These are phyloP conservation scores for Antarctomyces pellizariae DNA, from an alignment of 495 filamentous ascomycete species.

Conservation along the genomic window DNA sequence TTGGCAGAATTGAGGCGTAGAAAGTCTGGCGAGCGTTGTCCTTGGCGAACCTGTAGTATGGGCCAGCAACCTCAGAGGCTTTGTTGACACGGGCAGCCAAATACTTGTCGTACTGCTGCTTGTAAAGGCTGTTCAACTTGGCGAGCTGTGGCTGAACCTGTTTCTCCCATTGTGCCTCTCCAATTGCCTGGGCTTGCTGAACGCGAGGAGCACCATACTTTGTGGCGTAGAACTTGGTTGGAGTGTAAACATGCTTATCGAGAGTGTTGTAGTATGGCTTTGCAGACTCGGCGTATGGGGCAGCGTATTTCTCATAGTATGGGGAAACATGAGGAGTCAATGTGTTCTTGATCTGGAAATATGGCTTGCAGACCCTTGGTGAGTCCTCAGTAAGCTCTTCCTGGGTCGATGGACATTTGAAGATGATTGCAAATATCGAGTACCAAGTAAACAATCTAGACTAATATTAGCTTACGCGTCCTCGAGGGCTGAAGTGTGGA, in stretches of 20 bases:
- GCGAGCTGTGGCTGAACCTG: constrained; percentile 50
- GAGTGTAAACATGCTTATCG: constrained; percentile 42
- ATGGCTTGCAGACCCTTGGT: constrained; percentile 65
- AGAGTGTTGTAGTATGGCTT: constrained; percentile 49
- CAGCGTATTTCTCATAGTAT: constrained; percentile 68
- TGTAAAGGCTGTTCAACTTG: constrained; percentile 30
- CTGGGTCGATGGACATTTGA: constrained; percentile 57
- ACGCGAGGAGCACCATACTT: constrained; percentile 62
- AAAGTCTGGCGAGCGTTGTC: constrained; percentile 39
- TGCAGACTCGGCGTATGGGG: constrained; percentile 55
- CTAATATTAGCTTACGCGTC: constrained; percentile 1
- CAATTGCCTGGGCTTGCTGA: constrained; percentile 35
- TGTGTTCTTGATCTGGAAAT: constrained; percentile 43
- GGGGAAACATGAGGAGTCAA: constrained; percentile 56
- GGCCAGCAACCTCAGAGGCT: constrained; percentile 27
- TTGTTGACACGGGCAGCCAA: constrained; percentile 54
- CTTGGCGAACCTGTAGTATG: constrained; percentile 46
- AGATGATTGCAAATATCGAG: constrained; percentile 46
- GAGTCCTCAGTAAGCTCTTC: constrained; percentile 42
- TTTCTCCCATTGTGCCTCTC: constrained; percentile 52
- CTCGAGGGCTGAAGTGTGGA: constrained; percentile 2
- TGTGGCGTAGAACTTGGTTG: constrained; percentile 36
- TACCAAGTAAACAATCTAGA: constrained; percentile 69
- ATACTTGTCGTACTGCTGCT: constrained; percentile 38
- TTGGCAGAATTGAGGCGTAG: constrained; percentile 46